These are phyloP conservation scores for Trypanosoma scelopori DNA, from an alignment of 208 protist species.

Conservation along the genomic window DNA sequence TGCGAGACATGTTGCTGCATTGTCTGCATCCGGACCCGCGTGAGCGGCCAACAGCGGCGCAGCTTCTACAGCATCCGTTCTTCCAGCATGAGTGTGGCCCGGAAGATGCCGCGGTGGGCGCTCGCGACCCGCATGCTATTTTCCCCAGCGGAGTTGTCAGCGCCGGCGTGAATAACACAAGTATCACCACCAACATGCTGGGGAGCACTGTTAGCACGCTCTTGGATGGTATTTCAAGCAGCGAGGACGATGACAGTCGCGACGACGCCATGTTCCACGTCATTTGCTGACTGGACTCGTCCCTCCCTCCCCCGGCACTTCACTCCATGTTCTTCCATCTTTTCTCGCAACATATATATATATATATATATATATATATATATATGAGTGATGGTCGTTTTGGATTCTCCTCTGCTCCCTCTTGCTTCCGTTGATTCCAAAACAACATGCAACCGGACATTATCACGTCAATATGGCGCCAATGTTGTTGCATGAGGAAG, in stretches of 20 bases:
- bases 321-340: no score
- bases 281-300: not conserved
- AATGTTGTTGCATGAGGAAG: no score
- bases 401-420: no score
- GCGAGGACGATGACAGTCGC: not conserved
- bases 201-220: not conserved
- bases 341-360: no score
- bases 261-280: not conserved
- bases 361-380: no score
- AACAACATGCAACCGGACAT: no score
- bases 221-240: conserved; percentile 6
- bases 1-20: conserved; percentile 3
- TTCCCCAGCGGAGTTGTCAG: not conserved
- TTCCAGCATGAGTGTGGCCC: conserved; percentile 4
- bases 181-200: not conserved
- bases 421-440: no score
- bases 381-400: no score
- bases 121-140: not conserved
- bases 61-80: conserved; percentile 27
- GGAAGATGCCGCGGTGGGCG: not conserved
- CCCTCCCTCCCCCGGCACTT: no score
- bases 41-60: conserved; percentile 15
- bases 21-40: conserved; percentile 26
- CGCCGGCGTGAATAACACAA: not conserved
- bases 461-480: no score